phyloP scores from a whole-genome alignment of 2,329 filamentous ascomycete species.

The Colletotrichum sp. region DNA sequence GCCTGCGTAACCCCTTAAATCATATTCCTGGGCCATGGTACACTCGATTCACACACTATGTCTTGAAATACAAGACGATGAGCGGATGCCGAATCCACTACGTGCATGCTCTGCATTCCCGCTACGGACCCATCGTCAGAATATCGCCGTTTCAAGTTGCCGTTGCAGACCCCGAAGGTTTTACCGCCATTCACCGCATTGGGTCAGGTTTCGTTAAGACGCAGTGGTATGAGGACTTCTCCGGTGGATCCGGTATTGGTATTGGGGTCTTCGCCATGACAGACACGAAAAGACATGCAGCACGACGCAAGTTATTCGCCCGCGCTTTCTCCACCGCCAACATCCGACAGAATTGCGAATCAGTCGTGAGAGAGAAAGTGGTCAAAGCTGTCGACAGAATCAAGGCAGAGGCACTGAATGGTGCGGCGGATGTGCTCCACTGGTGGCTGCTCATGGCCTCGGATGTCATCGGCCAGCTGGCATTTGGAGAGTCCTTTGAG shows the following conservation, averaged over 20 bases:
- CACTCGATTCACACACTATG: neutral
- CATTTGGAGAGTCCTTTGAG: conserved; percentile 59
- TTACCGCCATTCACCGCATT: neutral
- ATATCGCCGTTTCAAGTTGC: neutral
- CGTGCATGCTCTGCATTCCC: neutral
- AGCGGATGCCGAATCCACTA: neutral
- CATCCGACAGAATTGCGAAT: conserved; percentile 32
- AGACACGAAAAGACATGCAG: neutral
- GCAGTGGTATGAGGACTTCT: neutral
- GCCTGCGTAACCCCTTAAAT: neutral
- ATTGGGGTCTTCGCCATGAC: neutral
- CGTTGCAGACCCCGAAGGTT: neutral
- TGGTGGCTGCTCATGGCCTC: conserved; percentile 61
- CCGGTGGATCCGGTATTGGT: neutral
- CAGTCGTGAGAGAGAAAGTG: conserved; percentile 38
- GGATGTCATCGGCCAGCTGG: conserved; percentile 58
- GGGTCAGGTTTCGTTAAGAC: neutral
- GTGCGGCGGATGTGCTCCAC: conserved; percentile 51
- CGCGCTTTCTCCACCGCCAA: conserved; percentile 40
- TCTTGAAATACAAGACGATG: neutral
- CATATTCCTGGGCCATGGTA: neutral
- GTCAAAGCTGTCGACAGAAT: conserved; percentile 48
- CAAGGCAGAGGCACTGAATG: conserved; percentile 42
- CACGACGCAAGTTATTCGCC: conserved; percentile 45
- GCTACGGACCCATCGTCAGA: neutral